These are phyloP conservation scores for Suhomyces prunicola DNA, from an alignment of 805 yeast genomes.

Conservation along the genomic window DNA sequence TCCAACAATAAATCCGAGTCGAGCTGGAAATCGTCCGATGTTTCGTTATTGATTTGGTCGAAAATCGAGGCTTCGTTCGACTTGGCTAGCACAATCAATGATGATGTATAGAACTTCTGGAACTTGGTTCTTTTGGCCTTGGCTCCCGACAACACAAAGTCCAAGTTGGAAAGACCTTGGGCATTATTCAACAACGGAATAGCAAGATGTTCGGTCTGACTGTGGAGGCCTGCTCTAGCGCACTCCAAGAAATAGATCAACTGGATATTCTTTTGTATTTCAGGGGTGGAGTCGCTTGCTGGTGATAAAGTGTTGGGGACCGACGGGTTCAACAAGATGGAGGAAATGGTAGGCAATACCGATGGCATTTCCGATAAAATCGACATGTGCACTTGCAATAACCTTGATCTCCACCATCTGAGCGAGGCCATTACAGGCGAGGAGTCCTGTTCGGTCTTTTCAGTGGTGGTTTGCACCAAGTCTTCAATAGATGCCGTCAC, in stretches of 20 bases:
- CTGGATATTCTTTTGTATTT: slow-evolving; percentile 35
- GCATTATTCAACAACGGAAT: slow-evolving; percentile 54
- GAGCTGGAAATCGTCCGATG: slow-evolving; percentile 58
- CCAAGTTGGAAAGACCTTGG: slow-evolving; percentile 55
- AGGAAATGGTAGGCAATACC: slow-evolving; percentile 40
- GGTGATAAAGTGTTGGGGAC: slow-evolving; percentile 30
- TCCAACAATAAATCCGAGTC: slow-evolving; percentile 79
- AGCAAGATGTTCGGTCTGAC: slow-evolving; percentile 61
- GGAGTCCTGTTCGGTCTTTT: neutral
- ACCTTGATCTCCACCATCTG: slow-evolving; percentile 76
- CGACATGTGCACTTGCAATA: slow-evolving; percentile 60
- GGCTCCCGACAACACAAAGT: slow-evolving; percentile 77
- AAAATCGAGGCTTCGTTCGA: slow-evolving; percentile 30
- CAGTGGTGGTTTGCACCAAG: slow-evolving; percentile 14
- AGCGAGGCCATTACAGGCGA: slow-evolving; percentile 44
- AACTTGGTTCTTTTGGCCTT: slow-evolving; percentile 83
- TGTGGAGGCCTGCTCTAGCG: slow-evolving; percentile 60
- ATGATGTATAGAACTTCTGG: slow-evolving; percentile 69
- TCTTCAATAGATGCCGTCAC: slow-evolving; percentile 24
- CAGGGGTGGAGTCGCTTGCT: slow-evolving; percentile 26
- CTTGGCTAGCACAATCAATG: slow-evolving; percentile 73
- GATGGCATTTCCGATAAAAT: slow-evolving; percentile 63
- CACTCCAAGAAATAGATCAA: slow-evolving; percentile 60
- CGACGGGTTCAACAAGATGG: slow-evolving; percentile 35
- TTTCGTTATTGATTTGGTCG: slow-evolving; percentile 15